Conservation (phyloP, 192 early-diverging fungal genomes). For the Tieghemiomyces parasiticus region DNA sequence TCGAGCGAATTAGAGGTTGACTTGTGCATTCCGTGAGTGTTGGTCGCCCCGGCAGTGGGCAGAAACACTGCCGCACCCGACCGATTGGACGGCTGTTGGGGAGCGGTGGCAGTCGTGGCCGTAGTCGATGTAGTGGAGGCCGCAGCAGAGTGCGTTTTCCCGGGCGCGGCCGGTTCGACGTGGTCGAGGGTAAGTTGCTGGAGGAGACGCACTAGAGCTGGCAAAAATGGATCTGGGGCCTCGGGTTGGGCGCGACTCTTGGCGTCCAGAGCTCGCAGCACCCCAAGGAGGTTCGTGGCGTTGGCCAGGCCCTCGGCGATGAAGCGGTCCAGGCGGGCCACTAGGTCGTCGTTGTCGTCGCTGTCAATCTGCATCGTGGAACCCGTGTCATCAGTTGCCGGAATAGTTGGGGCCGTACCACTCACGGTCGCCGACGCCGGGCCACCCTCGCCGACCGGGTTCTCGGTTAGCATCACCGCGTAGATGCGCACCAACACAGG, state of each 20-base stretch:
- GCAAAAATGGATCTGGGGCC: slow-evolving; percentile 52
- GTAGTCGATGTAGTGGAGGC: slow-evolving; percentile 12
- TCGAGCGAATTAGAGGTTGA: too few relatives aligned
- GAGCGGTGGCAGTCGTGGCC: slow-evolving; percentile 14
- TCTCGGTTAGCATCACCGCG: slow-evolving; percentile 28
- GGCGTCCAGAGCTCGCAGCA: slow-evolving; percentile 51
- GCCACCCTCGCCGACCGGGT: slow-evolving; percentile 25
- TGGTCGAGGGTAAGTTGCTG: slow-evolving; percentile 79
- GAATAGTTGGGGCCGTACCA: not conserved
- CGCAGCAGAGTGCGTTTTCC: too few relatives aligned
- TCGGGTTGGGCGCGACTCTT: slow-evolving; percentile 42
- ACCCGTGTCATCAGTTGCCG: not conserved
- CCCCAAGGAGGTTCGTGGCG: slow-evolving; percentile 45
- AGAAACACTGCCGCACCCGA: not conserved
- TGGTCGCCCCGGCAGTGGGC: not conserved
- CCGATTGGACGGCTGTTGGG: not conserved
- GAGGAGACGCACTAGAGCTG: slow-evolving; percentile 66
- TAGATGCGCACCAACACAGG: slow-evolving; percentile 61
- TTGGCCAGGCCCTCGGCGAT: slow-evolving; percentile 52
- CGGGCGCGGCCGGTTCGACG: too few relatives aligned
- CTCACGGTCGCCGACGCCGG: slow-evolving; percentile 13
- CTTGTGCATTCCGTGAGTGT: too few relatives aligned
- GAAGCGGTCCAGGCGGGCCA: slow-evolving; percentile 38
- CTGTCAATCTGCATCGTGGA: not conserved
- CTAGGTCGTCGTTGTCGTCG: slow-evolving; percentile 21